Evolutionary conservation across 2,329 filamentous ascomycete genomes (phyloP), one percentile per base, ranked within the genome.

Genomic region (Geosmithia putterillii): DNA sequence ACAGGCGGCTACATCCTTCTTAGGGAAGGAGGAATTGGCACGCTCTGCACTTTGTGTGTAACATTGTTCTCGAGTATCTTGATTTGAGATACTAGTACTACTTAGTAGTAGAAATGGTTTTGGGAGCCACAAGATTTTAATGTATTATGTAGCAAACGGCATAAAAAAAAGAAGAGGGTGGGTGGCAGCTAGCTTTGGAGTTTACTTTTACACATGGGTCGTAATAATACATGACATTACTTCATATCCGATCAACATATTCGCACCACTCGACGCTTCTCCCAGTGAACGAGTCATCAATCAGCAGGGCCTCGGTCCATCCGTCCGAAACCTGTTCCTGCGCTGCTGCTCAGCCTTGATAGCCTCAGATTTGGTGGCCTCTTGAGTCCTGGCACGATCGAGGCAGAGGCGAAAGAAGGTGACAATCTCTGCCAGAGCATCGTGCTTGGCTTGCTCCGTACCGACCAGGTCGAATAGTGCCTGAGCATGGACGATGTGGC

Each of bases 401-500:
- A 76, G 54, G 42, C 70, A 66, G 14, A 66, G 60, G 50, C 69
- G 70, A 62, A 76, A 78, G 51, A 78, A 77, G 34, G 67, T 64
- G 2, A 68, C 61, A 42, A 74, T 63, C 52, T 76, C 69, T 2
- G 64, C 64, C 6, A 78, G 57, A 36, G 67, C 61, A 35, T 65
- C 52, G 50, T 73, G 69, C 43, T 67, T 59, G 6, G 54, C 42
- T 37, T 70, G 64, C 0, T 62, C 52, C 20, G 62, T 64, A 12
- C 70, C 70, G 4, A 78, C 54, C 17, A 76, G 56, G 46, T 69
- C 64, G 47, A 75, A 64, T 3, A 77, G 55, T 8, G 62, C 64
- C 57, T 73, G 70, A 0, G 69, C 52, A 48, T 79, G 74, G 3
- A 73, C 56, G 7, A 79, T 58, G 52, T 77, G 73, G 61, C 76